Evolutionary conservation across 2,329 filamentous ascomycete genomes (phyloP).

Genomic region (Colletotrichum destructivum): DNA sequence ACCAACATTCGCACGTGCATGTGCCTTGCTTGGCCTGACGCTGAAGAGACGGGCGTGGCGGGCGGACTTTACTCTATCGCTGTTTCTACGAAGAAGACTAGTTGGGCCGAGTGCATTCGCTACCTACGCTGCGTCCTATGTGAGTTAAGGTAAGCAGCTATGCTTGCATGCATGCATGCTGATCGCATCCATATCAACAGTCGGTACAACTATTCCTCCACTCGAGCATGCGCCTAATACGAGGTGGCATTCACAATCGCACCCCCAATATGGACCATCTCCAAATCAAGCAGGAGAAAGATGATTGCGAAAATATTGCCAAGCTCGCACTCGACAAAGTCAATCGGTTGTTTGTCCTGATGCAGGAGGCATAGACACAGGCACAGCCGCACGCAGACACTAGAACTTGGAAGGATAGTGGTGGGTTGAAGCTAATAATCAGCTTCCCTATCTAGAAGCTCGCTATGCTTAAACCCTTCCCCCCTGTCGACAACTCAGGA

Average conservation of each 20-base stretch:
- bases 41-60: not conserved
- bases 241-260: not conserved
- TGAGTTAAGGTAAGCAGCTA: too few relatives aligned
- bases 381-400: too few relatives aligned
- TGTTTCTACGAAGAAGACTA: too few relatives aligned
- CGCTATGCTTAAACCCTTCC: too few relatives aligned
- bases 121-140: too few relatives aligned
- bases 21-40: not conserved
- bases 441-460: constrained; percentile 18
- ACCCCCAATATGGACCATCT: not conserved
- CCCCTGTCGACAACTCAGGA: not conserved
- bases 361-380: not conserved
- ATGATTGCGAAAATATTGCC: constrained; percentile 9
- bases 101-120: not conserved
- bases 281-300: constrained; percentile 22
- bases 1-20: constrained; percentile 14
- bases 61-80: not conserved
- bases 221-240: not conserved
- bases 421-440: not conserved
- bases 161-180: not conserved
- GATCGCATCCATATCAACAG: constrained; percentile 13
- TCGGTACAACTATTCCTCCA: constrained; percentile 15
- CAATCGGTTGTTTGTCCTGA: constrained; percentile 21
- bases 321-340: not conserved
- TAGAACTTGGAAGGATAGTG: not conserved